Evolutionary conservation across 495 filamentous ascomycete species (phyloP), one percentile per base, ranked within the genome.

Genomic region (Talaromyces wortmannii): DNA sequence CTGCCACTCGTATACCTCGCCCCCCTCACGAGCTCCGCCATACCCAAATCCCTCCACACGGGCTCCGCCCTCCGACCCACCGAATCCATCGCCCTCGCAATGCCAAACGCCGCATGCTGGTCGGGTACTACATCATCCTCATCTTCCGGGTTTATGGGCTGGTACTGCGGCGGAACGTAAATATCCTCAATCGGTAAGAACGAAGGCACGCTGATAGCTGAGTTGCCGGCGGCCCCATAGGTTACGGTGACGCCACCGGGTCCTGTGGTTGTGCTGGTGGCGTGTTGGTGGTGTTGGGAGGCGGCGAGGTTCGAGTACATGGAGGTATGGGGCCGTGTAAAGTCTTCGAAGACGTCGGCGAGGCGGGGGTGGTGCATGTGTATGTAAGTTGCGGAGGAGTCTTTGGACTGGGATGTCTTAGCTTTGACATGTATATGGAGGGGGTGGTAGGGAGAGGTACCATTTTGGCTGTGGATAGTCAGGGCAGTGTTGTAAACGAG

Each of bases 61-160:
- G 83, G 73, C 72, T 92, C 91, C 51, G 78, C 74, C 59, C 70
- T 72, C 50, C 79, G 80, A 18, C 40, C 50, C 50, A 23, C 59
- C 6, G 68, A 66, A 48, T 75, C 70, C 75, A 72, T 96, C 0
- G 92, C 94, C 61, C 91, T 82, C 61, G 87, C 81, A 62, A 98
- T 97, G 2, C 94, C 94, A 72, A 96, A 98, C 6, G 94, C 94
- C 2, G 94, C 92, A 69, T 98, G 94, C 75, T 96, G 91, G 63
- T 97, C 91, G 0, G 94, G 94, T 10, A 98, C 92, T 4, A 98
- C 88, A 59, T 97, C 94, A 62, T 98, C 94, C 71, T 98, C 94
- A 66, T 98, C 94, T 71, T 97, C 94, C 0, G 94, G 94, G 69
- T 97, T 97, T 48, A 91, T 78, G 1, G 94, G 94, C 68, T 95